A percentile compares a stretch with the other conserved stretches of the same genome.
Evolutionary conservation across 345 rosid genomes (phyloP).

Genomic region (Cardamine occulta): DNA sequence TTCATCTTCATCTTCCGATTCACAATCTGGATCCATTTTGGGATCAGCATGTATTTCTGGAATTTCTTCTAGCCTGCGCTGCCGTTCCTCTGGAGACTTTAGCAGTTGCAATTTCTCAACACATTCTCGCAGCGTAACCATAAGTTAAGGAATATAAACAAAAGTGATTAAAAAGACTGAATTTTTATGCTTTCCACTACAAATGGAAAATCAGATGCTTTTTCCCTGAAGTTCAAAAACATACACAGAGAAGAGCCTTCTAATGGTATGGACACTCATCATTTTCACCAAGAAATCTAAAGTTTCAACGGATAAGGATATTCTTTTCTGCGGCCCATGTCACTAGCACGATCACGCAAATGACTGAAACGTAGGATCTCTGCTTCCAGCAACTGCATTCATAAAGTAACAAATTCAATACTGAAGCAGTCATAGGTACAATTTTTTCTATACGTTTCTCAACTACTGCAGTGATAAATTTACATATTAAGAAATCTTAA

Average conservation of each 20-base stretch:
- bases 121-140: conserved; percentile 92
- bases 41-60: conserved; percentile 98
- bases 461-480: neutral
- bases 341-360: conserved; percentile 99
- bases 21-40: conserved; percentile 95
- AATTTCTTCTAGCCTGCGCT: conserved; percentile 85
- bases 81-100: conserved; percentile 94
- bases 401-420: conserved; percentile 26
- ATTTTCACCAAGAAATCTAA: conserved; percentile 13
- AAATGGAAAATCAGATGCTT: conserved; percentile 11
- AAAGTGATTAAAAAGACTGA: conserved; percentile 6
- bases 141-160: conserved; percentile 60
- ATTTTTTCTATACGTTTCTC: neutral
- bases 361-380: conserved; percentile 87
- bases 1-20: conserved; percentile 82
- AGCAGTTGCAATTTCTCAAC: conserved; percentile 95
- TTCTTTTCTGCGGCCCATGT: conserved; percentile 89
- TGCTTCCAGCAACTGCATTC: conserved; percentile 81
- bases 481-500: conserved; percentile 15
- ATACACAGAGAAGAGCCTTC: conserved; percentile 21
- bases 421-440: neutral
- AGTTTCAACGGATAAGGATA: conserved; percentile 68
- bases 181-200: conserved; percentile 8
- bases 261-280: conserved; percentile 8
- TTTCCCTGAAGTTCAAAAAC: conserved; percentile 24